Conservation (phyloP, 1,284 basidiomycete species). For the Caloboletus inedulis region DNA sequence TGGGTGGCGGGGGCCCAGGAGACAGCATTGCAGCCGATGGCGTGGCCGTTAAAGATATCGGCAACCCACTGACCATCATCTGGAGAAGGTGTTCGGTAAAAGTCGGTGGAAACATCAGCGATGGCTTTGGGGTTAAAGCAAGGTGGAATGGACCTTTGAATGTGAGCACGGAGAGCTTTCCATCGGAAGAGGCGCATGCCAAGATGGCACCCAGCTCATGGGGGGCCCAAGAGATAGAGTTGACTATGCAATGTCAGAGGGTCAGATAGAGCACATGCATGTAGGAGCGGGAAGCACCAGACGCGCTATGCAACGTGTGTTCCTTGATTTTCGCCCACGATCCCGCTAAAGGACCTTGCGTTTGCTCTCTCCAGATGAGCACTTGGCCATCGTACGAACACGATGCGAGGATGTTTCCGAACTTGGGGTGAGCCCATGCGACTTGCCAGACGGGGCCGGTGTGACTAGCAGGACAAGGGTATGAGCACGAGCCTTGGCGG, state of each 20-base stretch:
- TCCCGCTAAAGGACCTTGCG: conserved; percentile 49
- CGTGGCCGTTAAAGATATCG: conserved; percentile 93
- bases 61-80: conserved; percentile 97
- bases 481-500: background rate
- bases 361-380: conserved; percentile 95
- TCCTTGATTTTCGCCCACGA: conserved; percentile 96
- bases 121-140: background rate
- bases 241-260: conserved; percentile 53
- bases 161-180: conserved; percentile 93
- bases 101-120: background rate
- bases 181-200: conserved; percentile 97
- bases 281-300: conserved; percentile 51
- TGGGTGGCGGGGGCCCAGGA: conserved; percentile 96
- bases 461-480: conserved; percentile 52
- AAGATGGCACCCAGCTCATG: conserved; percentile 96
- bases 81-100: conserved; percentile 31
- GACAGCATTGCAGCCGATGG: conserved; percentile 95
- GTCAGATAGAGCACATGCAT: background rate
- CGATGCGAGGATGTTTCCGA: conserved; percentile 93
- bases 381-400: conserved; percentile 99
- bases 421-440: conserved; percentile 98
- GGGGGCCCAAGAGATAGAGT: conserved; percentile 97
- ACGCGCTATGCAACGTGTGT: conserved; percentile 91
- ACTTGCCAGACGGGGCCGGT: conserved; percentile 98
- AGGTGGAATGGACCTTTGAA: conserved; percentile 75